Evolutionary conservation across 768 basidiomycete genomes (phyloP).

Genomic region (Kwoniella dejecticola): DNA sequence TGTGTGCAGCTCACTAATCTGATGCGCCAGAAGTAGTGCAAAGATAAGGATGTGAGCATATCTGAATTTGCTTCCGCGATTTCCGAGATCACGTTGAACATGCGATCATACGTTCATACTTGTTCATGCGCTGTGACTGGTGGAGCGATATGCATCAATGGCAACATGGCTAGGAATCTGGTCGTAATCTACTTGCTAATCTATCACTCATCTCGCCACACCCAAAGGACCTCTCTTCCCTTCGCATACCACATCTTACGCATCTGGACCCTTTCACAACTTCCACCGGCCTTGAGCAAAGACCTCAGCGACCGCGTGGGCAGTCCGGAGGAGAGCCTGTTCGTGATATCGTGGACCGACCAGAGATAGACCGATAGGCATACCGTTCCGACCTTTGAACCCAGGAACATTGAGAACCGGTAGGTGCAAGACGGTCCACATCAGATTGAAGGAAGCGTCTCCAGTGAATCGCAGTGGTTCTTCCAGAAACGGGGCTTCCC

Average conservation of each 20-base stretch:
- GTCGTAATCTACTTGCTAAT: too few relatives aligned
- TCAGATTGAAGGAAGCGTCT: slow-evolving; percentile 26
- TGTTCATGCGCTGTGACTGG: too few relatives aligned
- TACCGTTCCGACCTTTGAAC: slow-evolving; percentile 21
- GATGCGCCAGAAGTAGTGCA: too few relatives aligned
- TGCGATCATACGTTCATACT: too few relatives aligned
- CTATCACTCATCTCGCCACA: too few relatives aligned
- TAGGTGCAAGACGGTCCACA: slow-evolving; percentile 27
- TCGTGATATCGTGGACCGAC: slow-evolving; percentile 21
- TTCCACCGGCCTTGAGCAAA: slow-evolving; percentile 23
- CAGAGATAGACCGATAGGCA: slow-evolving; percentile 26
- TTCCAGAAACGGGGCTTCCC: slow-evolving; percentile 21
- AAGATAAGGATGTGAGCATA: too few relatives aligned
- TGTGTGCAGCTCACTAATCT: too few relatives aligned
- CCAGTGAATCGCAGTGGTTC: slow-evolving; percentile 26
- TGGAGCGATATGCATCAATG: too few relatives aligned
- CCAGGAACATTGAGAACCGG: slow-evolving; percentile 27
- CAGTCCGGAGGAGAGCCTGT: slow-evolving; percentile 14
- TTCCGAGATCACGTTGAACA: too few relatives aligned
- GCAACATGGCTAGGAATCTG: too few relatives aligned
- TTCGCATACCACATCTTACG: neutral
- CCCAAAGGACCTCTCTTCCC: too few relatives aligned
- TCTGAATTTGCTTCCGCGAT: too few relatives aligned
- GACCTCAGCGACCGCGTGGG: slow-evolving; percentile 13
- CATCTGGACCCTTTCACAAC: neutral